Base-by-base conservation (phyloP, 352 stramenopile genomes). In the Globisporangium splendens region DNA sequence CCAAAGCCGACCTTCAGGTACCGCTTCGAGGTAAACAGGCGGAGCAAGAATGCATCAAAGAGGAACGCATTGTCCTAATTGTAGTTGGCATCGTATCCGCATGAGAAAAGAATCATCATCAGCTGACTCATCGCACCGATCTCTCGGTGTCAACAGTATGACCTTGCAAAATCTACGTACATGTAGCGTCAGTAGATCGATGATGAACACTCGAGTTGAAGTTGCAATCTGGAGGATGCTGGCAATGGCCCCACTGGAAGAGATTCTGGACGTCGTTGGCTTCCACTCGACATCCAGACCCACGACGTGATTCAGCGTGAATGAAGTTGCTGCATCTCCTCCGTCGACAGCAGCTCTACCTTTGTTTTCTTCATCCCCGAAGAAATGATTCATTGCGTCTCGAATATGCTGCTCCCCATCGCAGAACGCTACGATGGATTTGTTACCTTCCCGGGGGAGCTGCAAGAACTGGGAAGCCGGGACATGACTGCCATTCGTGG, bases 271-370 rank as follows among this genome's bases (percentile, higher is more conserved):
- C 1, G 54, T 71, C 14, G 67, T 68, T 3, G 79, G 79, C 11
- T 79, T 75, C 79, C 79, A 90, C 52, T 90, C 79, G 10, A 90
- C 79, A 46, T 90, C 79, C 15, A 90, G 62, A 5, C 79, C 77
- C 0, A 88, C 65, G 15, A 85, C 24, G 38, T 56, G 47, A 1
- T n/a, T 38, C 42, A 47, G 21, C 20, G 42, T 43, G 14, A 12
- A 35, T 14, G 28, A 35, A 35, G 28, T 8, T 35, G 28, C 28
- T 10, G 3, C 10, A 35, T 35, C 28, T 35, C 28, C 28, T 4
- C 24, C 24, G 7, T 48, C n/a, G 10, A 14, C 48, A n/a, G 3
- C 2, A 13, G 35, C 21, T n/a, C 15, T 13, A 8, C 44, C 22
- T 21, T 58, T 21, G 1, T 46, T 15, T 7, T 22, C 33, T 33